These are phyloP conservation scores for Kodamaea kaohsiungensis DNA, from an alignment of 805 yeast species.

Conservation along the genomic window DNA sequence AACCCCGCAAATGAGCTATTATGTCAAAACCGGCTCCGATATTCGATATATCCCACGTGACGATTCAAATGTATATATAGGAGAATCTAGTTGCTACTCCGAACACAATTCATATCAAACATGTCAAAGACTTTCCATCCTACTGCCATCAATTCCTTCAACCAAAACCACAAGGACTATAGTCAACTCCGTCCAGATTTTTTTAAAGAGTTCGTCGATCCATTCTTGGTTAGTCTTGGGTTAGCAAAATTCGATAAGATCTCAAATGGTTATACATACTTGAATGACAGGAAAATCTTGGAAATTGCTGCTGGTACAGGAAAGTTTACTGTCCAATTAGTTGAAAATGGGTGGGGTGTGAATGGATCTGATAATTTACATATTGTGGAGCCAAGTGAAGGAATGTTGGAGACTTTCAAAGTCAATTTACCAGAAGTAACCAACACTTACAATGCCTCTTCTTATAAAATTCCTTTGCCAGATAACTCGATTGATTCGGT, in stretches of 20 bases:
- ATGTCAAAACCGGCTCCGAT: not conserved
- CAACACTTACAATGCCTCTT: slow-evolving; percentile 34
- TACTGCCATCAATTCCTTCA: slow-evolving; percentile 50
- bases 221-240: slow-evolving; percentile 40
- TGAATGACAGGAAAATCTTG: slow-evolving; percentile 29
- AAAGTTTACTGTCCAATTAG: slow-evolving; percentile 53
- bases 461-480: slow-evolving; percentile 47
- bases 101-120: not conserved
- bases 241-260: slow-evolving; percentile 19
- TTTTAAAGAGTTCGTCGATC: slow-evolving; percentile 39
- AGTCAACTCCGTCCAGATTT: slow-evolving; percentile 56
- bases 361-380: slow-evolving; percentile 26
- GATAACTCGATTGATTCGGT: slow-evolving; percentile 50
- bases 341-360: slow-evolving; percentile 35
- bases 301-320: slow-evolving; percentile 70
- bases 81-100: not conserved
- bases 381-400: slow-evolving; percentile 57
- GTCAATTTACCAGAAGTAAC: slow-evolving; percentile 47
- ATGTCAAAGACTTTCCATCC: slow-evolving; percentile 22
- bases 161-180: slow-evolving; percentile 51
- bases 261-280: slow-evolving; percentile 12
- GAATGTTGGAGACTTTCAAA: slow-evolving; percentile 53
- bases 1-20: not conserved
- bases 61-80: not conserved
- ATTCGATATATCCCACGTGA: not conserved